Base-by-base conservation (phyloP, 1,139 yeast genomes). In the Kodamaea derodonti region DNA sequence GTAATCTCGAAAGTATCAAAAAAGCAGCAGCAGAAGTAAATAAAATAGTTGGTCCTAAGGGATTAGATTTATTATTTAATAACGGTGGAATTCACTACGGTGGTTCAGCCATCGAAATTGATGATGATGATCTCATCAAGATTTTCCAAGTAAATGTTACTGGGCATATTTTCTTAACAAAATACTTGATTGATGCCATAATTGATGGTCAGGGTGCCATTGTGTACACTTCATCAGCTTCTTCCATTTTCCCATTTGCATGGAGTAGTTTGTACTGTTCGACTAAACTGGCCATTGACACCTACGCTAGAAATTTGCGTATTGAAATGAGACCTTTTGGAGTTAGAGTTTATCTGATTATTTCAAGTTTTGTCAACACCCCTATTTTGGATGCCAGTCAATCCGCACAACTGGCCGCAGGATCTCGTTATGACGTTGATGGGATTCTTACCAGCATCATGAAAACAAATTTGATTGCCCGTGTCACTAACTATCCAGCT, bases 361-460 rank as follows among this genome's bases (percentile, higher is more conserved):
- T 65, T 27, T 63, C 71, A 6, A 71, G 72, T 2, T 69, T 66
- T 3, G 70, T 66, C 3, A 52, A 64, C 32, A 64, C 70, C n/a
- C 62, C 57, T 11, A 60, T 65, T 24, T 46, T 51, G 24, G 64
- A 58, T 37, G 12, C 36, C 11, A 40, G 38, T n/a, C 36, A 39
- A 11, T 24, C 23, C 4, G 27, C 30, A 4, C 28, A 33, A 7
- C 30, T 32, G 15, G 31, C 45, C 2, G 36, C 40, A 2, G 51
- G 49, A 8, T 49, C 60, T 7, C 41, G 45, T 15, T 66, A 53
- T 43, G 52, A 55, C 29, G 66, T 61, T 4, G 56, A 52, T 8
- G 69, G 63, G 1, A 50, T 59, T 20, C 45, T 53, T 31, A 58
- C 57, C 3, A 58, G 67, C 38, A 31, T 54, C 13, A 30, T 34